Evolutionary conservation across 2,329 filamentous ascomycete genomes (phyloP).

Genomic region (Stachybotrys chlorohalonatus): DNA sequence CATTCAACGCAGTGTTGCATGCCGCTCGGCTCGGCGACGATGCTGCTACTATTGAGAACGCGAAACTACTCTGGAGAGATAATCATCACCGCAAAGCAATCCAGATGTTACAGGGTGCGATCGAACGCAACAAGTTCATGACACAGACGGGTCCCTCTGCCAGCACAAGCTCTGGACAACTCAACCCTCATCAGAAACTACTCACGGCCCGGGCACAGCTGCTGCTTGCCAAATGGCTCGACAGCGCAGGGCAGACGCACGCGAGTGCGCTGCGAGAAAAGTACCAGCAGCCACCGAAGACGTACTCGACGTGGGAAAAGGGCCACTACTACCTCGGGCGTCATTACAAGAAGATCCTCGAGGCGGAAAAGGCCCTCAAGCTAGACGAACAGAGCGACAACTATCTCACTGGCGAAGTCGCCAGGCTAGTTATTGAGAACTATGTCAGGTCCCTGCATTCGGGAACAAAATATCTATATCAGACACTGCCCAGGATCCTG

Average conservation of each 20-base stretch:
- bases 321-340: conserved; percentile 94
- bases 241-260: conserved; percentile 87
- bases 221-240: conserved; percentile 92
- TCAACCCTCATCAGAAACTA: conserved; percentile 44
- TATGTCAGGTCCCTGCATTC: conserved; percentile 79
- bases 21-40: conserved; percentile 77
- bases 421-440: conserved; percentile 87
- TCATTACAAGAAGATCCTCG: conserved; percentile 93
- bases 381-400: conserved; percentile 67
- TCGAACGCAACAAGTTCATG: conserved; percentile 69
- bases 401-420: conserved; percentile 71
- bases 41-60: conserved; percentile 88
- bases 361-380: conserved; percentile 74
- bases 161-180: conserved; percentile 20
- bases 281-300: conserved; percentile 74
- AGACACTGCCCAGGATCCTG: conserved; percentile 82
- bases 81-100: conserved; percentile 93
- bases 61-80: conserved; percentile 85
- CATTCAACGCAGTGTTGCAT: conserved; percentile 88
- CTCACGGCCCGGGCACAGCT: conserved; percentile 74
- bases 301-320: conserved; percentile 75
- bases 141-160: conserved; percentile 29
- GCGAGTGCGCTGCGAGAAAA: conserved; percentile 68
- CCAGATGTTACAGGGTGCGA: conserved; percentile 78
- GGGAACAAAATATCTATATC: conserved; percentile 92